phyloP scores from a whole-genome alignment of 2,329 filamentous ascomycete species.

The Cryphonectria japonica region DNA sequence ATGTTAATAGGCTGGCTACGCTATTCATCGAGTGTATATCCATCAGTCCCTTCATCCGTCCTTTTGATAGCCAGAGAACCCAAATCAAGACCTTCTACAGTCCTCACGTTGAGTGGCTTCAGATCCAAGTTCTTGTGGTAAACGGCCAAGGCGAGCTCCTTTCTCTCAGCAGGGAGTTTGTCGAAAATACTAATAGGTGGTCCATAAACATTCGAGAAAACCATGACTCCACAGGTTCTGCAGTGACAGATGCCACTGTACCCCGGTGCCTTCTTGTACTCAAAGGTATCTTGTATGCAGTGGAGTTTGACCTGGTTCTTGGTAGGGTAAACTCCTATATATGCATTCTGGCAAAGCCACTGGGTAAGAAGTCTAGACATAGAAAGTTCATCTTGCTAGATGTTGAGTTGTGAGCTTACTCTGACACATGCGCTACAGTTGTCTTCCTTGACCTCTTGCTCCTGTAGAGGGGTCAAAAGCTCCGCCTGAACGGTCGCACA shows the following conservation, averaged over 20 bases:
- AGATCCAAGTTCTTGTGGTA: constrained; percentile 28
- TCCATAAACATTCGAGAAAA: constrained; percentile 30
- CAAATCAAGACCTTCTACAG: constrained; percentile 24
- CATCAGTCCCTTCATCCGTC: constrained; percentile 30
- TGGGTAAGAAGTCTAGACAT: neutral
- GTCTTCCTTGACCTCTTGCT: constrained; percentile 47
- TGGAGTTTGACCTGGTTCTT: neutral
- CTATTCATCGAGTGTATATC: constrained; percentile 18
- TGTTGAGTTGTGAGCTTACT: neutral
- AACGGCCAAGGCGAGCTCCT: constrained; percentile 19
- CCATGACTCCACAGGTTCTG: constrained; percentile 29
- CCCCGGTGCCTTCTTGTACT: neutral
- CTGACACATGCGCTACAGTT: constrained; percentile 35
- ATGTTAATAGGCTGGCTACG: no score
- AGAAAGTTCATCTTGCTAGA: neutral
- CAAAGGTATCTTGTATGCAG: neutral
- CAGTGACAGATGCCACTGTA: constrained; percentile 21
- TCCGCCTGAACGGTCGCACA: constrained; percentile 21
- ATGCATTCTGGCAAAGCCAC: neutral
- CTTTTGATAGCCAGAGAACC: constrained; percentile 13
- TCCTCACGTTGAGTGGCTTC: constrained; percentile 27
- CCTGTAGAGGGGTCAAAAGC: constrained; percentile 39
- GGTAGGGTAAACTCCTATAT: neutral
- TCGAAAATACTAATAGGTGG: constrained; percentile 30
- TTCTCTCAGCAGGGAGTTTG: constrained; percentile 28